Base-by-base conservation (phyloP, 305 asterid genomes). In the Fraxinus albicans region DNA sequence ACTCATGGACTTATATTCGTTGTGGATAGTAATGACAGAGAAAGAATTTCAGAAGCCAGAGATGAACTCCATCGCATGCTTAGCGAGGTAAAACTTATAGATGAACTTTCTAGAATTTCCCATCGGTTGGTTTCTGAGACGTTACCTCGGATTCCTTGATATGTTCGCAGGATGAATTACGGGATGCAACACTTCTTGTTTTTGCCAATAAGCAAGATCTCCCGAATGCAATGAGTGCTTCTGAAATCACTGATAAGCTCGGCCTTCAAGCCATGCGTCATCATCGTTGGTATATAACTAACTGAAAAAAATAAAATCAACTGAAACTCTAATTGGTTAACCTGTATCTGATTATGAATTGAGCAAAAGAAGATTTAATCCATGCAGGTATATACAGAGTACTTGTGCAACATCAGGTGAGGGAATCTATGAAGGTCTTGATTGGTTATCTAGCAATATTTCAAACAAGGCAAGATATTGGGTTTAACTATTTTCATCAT, bases 341-440 rank as follows among this genome's bases (percentile, higher is more conserved):
- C 65, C 65, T 53, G 5, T 53, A 17, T 17, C 65, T 53, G 65
- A 50, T 50, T 15, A 15, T 50, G 63, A 53, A 53, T 53, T 53
- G 25, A 53, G 65, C 65, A 17, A 53, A 53, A 1, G 25, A 17
- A 53, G 67, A 58, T 19, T 19, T 58, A 58, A 58, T 58, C 27
- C 29, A 58, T 58, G 73, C 81, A 86, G 92, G 91, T 86, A 89
- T 60, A 88, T 90, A 10, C 90, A 88, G 86, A 89, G 92, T 74
- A 36, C 91, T 77, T 88, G 92, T 82, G 92, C 93, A 77, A 85
- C 91, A 21, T 86, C 91, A 50, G 92, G 93, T 0, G 88, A 86
- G 73, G 92, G 93, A 82, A 91, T 90, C 47, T 87, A 90, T 69
- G 93, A 90, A 89, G 93, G 92, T 50, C 90, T 90, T 73, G 90